Conservation (phyloP, 139 green algal species). For the Mychonastes homosphaera region DNA sequence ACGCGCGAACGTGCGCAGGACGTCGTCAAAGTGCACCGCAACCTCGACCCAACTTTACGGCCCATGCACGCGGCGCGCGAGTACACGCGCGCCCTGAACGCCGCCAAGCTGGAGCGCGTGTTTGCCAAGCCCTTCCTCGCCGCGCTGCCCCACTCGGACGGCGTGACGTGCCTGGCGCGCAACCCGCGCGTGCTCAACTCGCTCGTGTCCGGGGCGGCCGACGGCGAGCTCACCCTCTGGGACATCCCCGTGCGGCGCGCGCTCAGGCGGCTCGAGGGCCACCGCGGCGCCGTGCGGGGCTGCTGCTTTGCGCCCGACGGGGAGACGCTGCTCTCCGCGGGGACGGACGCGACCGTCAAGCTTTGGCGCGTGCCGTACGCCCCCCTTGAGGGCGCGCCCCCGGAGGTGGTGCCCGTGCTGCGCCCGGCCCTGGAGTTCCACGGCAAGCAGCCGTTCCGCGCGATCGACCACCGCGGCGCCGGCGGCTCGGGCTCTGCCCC, state of each 20-base stretch:
- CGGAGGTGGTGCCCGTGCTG: too few relatives aligned
- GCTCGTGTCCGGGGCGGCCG: constrained; percentile 58
- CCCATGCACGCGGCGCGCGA: constrained; percentile 81
- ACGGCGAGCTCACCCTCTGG: constrained; percentile 75
- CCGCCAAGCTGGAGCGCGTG: constrained; percentile 84
- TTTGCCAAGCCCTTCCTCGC: constrained; percentile 96
- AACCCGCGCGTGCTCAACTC: constrained; percentile 68
- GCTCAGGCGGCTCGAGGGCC: constrained; percentile 59
- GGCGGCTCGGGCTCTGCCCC: too few relatives aligned
- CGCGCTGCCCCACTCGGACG: constrained; percentile 79
- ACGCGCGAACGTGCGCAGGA: constrained; percentile 72
- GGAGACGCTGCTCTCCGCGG: constrained; percentile 60
- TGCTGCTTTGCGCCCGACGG: constrained; percentile 70
- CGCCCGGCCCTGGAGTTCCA: constrained; percentile 72
- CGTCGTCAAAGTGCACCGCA: constrained; percentile 74
- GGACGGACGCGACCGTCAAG: constrained; percentile 71
- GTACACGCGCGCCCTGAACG: constrained; percentile 84
- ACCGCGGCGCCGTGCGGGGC: constrained; percentile 65
- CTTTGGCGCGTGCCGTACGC: constrained; percentile 59
- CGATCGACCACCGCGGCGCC: constrained; percentile 80
- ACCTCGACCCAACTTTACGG: constrained; percentile 83
- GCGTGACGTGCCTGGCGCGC: constrained; percentile 71
- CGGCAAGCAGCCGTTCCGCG: constrained; percentile 51
- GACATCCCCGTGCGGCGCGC: constrained; percentile 64
- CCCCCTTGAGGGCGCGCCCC: constrained; percentile 45